phyloP scores from a whole-genome alignment of 768 basidiomycete genomes.

The Calocera viscosa region DNA sequence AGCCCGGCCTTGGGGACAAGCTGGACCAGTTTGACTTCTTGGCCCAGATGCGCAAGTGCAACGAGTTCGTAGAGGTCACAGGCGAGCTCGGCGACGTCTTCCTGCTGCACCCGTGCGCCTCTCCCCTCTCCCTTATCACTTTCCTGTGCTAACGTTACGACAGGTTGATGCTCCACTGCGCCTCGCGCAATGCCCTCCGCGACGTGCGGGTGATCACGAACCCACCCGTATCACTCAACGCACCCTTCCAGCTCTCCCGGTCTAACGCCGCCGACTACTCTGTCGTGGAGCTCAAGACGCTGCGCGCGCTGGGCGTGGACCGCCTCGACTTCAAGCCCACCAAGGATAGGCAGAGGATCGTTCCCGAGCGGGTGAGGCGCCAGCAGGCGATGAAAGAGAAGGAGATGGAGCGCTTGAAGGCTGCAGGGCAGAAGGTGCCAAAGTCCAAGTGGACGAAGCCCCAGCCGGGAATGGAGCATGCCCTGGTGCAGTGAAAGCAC shows the following conservation, averaged over 20 bases:
- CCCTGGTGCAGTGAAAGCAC: neutral
- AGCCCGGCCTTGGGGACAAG: constrained; percentile 9
- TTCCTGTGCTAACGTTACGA: neutral
- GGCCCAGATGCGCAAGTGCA: constrained; percentile 18
- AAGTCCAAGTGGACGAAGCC: constrained; percentile 1
- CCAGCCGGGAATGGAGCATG: neutral
- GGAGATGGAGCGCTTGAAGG: neutral
- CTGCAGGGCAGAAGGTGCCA: neutral
- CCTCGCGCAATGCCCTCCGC: constrained; percentile 44
- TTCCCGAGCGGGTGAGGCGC: constrained; percentile 34
- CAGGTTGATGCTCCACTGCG: constrained; percentile 48
- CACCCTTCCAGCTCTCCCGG: constrained; percentile 44
- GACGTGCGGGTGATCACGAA: constrained; percentile 54
- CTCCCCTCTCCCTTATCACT: neutral
- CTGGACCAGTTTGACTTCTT: constrained; percentile 12
- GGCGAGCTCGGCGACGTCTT: constrained; percentile 51
- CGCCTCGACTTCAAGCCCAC: constrained; percentile 36
- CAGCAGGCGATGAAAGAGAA: constrained; percentile 22
- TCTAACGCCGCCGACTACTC: constrained; percentile 32
- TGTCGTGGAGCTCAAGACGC: constrained; percentile 47
- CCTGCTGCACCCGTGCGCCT: constrained; percentile 39
- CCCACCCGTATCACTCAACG: constrained; percentile 43
- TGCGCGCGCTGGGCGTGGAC: constrained; percentile 41
- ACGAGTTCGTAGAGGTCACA: constrained; percentile 28
- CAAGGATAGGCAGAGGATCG: constrained; percentile 37